phyloP scores from a whole-genome alignment of 371 early-diverging fungal genomes.

The Capillidium heterosporum region DNA sequence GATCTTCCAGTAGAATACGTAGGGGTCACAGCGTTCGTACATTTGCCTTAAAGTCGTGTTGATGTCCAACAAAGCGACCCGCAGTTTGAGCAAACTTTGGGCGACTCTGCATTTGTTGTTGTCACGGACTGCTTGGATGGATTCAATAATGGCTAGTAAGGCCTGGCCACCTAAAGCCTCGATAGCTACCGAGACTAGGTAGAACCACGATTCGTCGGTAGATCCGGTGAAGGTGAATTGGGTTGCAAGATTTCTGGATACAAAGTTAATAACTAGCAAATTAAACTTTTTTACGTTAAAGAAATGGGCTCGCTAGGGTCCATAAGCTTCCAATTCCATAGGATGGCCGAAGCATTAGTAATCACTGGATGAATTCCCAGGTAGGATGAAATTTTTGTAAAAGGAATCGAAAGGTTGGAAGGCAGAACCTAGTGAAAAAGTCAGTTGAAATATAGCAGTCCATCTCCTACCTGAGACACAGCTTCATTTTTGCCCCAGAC shows the following conservation, averaged over 20 bases:
- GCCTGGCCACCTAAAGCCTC: slow-evolving; percentile 77
- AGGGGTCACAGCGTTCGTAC: slow-evolving; percentile 87
- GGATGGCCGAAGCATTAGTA: slow-evolving; percentile 68
- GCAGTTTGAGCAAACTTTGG: slow-evolving; percentile 30
- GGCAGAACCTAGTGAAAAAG: slow-evolving; percentile 41
- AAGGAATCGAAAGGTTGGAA: slow-evolving; percentile 63
- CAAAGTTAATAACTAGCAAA: neutral
- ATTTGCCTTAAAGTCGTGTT: slow-evolving; percentile 52
- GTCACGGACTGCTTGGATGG: slow-evolving; percentile 28
- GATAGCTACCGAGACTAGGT: slow-evolving; percentile 74
- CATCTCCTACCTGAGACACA: slow-evolving; percentile 40
- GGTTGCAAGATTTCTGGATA: slow-evolving; percentile 52
- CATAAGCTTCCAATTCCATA: slow-evolving; percentile 77
- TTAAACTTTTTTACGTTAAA: slow-evolving; percentile 29
- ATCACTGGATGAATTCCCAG: slow-evolving; percentile 75
- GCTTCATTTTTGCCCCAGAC: slow-evolving; percentile 76
- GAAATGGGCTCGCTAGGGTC: slow-evolving; percentile 50
- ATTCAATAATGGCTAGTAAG: slow-evolving; percentile 31
- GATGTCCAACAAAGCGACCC: slow-evolving; percentile 32
- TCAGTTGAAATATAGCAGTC: slow-evolving; percentile 9
- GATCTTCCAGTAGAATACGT: slow-evolving; percentile 88
- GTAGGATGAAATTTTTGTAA: slow-evolving; percentile 52
- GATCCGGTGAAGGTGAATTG: slow-evolving; percentile 74
- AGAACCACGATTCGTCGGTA: slow-evolving; percentile 93
- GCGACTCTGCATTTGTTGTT: slow-evolving; percentile 26